Conservation (phyloP, 805 yeast species). For the Teunomyces panamensis region DNA sequence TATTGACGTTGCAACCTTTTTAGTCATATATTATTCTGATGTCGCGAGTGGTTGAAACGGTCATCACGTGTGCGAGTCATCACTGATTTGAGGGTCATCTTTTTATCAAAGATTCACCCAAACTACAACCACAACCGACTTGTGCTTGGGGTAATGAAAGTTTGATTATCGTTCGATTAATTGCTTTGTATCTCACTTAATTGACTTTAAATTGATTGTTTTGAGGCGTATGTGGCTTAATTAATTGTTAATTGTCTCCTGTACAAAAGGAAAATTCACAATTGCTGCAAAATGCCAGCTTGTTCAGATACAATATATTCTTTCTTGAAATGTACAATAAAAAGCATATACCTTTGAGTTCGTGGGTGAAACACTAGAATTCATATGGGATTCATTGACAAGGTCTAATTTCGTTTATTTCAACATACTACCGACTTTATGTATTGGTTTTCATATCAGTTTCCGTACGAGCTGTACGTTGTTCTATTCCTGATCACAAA, state of each 20-base stretch:
- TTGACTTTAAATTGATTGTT: too few species aligned
- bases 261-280: background rate
- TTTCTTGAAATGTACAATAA: too few species aligned
- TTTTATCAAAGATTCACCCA: background rate
- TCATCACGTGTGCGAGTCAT: background rate
- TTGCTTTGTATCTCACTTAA: background rate
- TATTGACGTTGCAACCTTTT: background rate
- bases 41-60: background rate
- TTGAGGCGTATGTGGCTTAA: too few species aligned
- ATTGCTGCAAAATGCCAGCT: constrained; percentile 1
- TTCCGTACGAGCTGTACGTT: too few species aligned
- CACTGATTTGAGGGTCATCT: background rate
- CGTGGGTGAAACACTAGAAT: too few species aligned
- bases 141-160: background rate
- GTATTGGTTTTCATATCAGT: too few species aligned
- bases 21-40: background rate
- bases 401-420: too few species aligned
- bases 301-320: too few species aligned
- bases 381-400: too few species aligned
- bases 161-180: background rate
- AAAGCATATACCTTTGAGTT: too few species aligned
- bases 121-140: background rate
- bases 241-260: background rate
- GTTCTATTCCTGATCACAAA: too few species aligned
- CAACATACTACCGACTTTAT: too few species aligned